Percentiles rank a stretch among this genome's conserved stretches.
These are phyloP conservation scores for Strobilomyces confusus DNA, from an alignment of 768 basidiomycete genomes.

Conservation along the genomic window DNA sequence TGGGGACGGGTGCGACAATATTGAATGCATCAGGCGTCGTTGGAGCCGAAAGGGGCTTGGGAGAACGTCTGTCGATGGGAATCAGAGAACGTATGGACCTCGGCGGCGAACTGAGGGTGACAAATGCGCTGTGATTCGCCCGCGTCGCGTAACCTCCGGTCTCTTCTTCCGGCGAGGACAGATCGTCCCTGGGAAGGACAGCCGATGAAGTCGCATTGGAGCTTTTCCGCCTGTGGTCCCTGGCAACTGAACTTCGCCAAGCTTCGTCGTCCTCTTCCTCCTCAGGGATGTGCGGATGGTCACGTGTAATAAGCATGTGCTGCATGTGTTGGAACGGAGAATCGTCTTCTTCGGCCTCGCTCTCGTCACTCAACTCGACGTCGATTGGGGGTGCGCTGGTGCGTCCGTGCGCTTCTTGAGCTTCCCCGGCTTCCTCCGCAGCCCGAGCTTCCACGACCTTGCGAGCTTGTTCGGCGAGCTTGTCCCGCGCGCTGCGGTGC, in stretches of 20 bases:
- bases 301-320: constrained; percentile 37
- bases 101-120: constrained; percentile 12
- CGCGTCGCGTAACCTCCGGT: constrained; percentile 11
- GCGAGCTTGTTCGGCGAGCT: constrained; percentile 67
- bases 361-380: constrained; percentile 76
- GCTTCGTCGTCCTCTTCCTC: constrained; percentile 61
- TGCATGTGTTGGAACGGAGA: constrained; percentile 33
- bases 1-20: constrained; percentile 23
- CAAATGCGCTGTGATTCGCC: constrained; percentile 16
- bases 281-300: constrained; percentile 63
- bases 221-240: constrained; percentile 17
- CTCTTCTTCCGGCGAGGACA: constrained; percentile 9
- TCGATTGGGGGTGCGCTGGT: constrained; percentile 60
- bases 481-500: constrained; percentile 62
- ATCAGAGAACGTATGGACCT: constrained; percentile 21
- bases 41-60: constrained; percentile 23
- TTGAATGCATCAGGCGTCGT: constrained; percentile 25
- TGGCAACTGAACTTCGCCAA: constrained; percentile 22
- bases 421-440: constrained; percentile 46
- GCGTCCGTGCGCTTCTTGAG: constrained; percentile 43
- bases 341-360: constrained; percentile 63
- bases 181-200: constrained; percentile 24
- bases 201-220: constrained; percentile 33
- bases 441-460: constrained; percentile 47
- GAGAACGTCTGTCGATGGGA: constrained; percentile 15